Evolutionary conservation across 1,284 basidiomycete species (phyloP).

Genomic region (Pterulicium gracile): DNA sequence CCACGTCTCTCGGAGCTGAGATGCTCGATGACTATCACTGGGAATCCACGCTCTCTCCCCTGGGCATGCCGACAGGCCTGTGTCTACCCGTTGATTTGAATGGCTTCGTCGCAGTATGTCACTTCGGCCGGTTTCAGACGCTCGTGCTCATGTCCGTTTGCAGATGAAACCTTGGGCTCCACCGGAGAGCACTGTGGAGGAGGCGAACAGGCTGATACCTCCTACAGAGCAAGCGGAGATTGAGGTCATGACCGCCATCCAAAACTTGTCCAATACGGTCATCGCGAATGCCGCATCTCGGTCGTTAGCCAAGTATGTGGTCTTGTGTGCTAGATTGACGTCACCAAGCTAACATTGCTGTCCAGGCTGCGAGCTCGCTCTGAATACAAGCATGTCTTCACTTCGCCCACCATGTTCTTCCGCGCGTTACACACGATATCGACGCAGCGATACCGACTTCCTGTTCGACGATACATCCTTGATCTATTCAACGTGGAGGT

Average conservation of each 20-base stretch:
- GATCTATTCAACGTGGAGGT: constrained; percentile 68
- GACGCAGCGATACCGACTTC: constrained; percentile 79
- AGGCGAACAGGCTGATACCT: constrained; percentile 45
- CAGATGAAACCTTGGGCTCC: constrained; percentile 44
- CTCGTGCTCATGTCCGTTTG: constrained; percentile 49
- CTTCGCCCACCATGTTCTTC: constrained; percentile 70
- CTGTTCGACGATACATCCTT: constrained; percentile 84
- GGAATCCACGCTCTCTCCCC: constrained; percentile 81
- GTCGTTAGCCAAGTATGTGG: constrained; percentile 69
- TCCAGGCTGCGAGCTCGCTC: constrained; percentile 71
- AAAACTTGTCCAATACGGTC: constrained; percentile 93
- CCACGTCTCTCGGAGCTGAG: constrained; percentile 67
- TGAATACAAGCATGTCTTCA: constrained; percentile 68
- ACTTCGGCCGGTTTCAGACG: constrained; percentile 1
- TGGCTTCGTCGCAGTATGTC: constrained; percentile 69
- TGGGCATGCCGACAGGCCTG: constrained; percentile 83
- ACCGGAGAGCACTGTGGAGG: constrained; percentile 24
- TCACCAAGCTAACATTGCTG: neutral
- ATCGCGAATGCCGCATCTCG: constrained; percentile 89
- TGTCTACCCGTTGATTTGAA: constrained; percentile 81
- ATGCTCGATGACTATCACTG: constrained; percentile 86
- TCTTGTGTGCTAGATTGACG: neutral
- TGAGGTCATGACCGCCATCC: constrained; percentile 84
- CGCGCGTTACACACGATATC: constrained; percentile 81
- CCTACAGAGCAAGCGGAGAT: constrained; percentile 65